Base-by-base conservation (phyloP, 805 yeast genomes). In the Gaillardinia entomophila region DNA sequence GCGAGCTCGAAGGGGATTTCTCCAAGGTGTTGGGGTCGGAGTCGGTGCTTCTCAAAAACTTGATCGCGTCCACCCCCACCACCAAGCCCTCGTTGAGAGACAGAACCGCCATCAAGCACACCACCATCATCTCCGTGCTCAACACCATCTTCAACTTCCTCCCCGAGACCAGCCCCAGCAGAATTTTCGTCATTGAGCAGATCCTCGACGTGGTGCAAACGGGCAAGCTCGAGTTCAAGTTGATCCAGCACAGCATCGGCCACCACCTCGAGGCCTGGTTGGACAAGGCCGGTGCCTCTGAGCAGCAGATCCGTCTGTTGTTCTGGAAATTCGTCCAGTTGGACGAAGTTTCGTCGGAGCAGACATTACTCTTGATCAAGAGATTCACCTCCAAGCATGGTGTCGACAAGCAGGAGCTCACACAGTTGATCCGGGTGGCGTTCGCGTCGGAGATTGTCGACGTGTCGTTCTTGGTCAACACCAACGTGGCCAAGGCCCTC, bases 121-220 rank as follows among this genome's bases (percentile, higher is more conserved):
- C 68, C 32, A 62, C 66, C 27, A 49, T 66, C 24, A 53, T 66
- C 48, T 63, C 70, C 14, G 52, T 58, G 33, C 54, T 65, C 35
- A 64, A 57, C 47, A 61, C 60, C 17, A 50, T 62, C 27, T 66
- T 66, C 60, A 66, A 66, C 53, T 58, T 64, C 33, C 45, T 66
- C 33, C 65, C 68, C 26, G 53, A 46, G 32, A 36, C 55, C 6
- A 57, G 66, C 15, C 33, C 43, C 23, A 41, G 48, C 33, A 56
- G 71, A 49, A 41, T 59, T 20, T 44, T 40, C 35, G 49, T 64
- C 23, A 42, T 66, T 26, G 36, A 51, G 31, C 45, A 48, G 29
- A 63, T 64, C 34, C 55, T 66, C 41, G 33, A 48, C 16, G 53
- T 62, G 24, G 57, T 57, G 22, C 37, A 57, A 31, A 37, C 42